Conservation (phyloP, 2,329 filamentous ascomycete genomes). For the Pseudomassariella vexata region DNA sequence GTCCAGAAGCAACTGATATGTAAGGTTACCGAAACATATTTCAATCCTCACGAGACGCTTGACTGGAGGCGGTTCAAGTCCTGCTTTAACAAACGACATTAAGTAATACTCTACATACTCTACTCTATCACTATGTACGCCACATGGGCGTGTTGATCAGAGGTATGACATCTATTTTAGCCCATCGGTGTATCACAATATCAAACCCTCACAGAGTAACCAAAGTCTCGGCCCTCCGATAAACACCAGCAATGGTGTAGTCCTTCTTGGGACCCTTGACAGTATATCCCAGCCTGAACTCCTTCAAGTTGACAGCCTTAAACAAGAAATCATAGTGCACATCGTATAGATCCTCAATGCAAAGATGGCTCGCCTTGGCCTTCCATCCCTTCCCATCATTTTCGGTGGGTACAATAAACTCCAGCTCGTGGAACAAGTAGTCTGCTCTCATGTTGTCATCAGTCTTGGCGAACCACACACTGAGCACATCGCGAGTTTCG, state of each 20-base stretch:
- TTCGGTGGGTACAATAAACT: constrained; percentile 42
- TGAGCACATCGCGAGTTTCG: constrained; percentile 52
- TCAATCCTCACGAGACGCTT: too few relatives aligned
- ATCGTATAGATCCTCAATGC: constrained; percentile 66
- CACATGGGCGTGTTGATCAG: too few relatives aligned
- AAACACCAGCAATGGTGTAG: constrained; percentile 54
- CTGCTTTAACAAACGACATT: too few relatives aligned
- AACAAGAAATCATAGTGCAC: constrained; percentile 64
- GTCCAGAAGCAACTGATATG: too few relatives aligned
- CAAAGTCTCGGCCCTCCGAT: too few relatives aligned
- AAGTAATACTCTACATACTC: too few relatives aligned
- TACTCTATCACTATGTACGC: too few relatives aligned
- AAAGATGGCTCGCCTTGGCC: constrained; percentile 64
- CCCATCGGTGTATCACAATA: too few relatives aligned
- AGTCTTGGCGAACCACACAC: constrained; percentile 67
- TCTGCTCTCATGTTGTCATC: constrained; percentile 59
- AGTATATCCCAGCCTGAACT: constrained; percentile 57
- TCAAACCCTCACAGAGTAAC: too few relatives aligned
- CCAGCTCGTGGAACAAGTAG: constrained; percentile 70
- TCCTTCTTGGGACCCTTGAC: constrained; percentile 71
- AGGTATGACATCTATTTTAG: too few relatives aligned
- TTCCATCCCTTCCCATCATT: constrained; percentile 43
- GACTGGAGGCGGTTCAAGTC: too few relatives aligned
- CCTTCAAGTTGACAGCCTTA: constrained; percentile 46
- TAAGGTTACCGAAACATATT: too few relatives aligned